Conservation (phyloP, 495 filamentous ascomycete genomes). For the Penicillium herquei region DNA sequence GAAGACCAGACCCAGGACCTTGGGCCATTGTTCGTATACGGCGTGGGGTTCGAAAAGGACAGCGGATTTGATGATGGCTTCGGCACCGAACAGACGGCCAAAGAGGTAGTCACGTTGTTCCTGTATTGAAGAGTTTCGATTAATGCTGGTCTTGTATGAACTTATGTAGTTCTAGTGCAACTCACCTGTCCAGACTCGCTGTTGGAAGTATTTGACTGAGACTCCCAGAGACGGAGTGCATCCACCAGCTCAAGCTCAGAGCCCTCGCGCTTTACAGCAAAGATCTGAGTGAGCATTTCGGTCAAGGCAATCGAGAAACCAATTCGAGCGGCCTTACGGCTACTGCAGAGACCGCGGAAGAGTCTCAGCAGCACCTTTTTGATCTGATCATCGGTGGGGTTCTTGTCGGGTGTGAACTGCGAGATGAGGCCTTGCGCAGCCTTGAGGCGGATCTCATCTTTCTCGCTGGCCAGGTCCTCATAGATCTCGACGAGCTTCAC, state of each 20-base stretch:
- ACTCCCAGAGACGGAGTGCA: conserved; percentile 63
- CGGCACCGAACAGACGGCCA: conserved; percentile 80
- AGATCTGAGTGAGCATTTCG: conserved; percentile 68
- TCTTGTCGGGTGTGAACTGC: conserved; percentile 45
- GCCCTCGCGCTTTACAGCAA: conserved; percentile 24
- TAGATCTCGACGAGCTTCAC: conserved; percentile 54
- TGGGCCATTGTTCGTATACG: conserved; percentile 55
- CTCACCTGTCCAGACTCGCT: conserved; percentile 62
- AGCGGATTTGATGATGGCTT: conserved; percentile 78
- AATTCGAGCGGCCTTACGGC: conserved; percentile 81
- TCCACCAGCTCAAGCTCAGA: conserved; percentile 44
- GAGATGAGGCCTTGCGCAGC: conserved; percentile 46
- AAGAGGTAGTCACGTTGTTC: conserved; percentile 84
- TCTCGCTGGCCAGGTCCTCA: conserved; percentile 53
- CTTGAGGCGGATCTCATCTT: conserved; percentile 50
- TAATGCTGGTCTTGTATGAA: background rate
- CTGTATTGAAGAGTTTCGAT: conserved; percentile 37
- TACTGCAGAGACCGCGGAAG: conserved; percentile 85
- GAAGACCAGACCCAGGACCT: conserved; percentile 53
- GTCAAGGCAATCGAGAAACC: conserved; percentile 91
- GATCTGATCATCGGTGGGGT: conserved; percentile 40
- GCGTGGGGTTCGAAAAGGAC: conserved; percentile 59
- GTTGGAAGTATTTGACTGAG: conserved; percentile 62
- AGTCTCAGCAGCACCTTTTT: conserved; percentile 57
- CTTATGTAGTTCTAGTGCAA: background rate